phyloP scores from a whole-genome alignment of 2,329 filamentous ascomycete genomes.

The Pestalotiopsis fici region DNA sequence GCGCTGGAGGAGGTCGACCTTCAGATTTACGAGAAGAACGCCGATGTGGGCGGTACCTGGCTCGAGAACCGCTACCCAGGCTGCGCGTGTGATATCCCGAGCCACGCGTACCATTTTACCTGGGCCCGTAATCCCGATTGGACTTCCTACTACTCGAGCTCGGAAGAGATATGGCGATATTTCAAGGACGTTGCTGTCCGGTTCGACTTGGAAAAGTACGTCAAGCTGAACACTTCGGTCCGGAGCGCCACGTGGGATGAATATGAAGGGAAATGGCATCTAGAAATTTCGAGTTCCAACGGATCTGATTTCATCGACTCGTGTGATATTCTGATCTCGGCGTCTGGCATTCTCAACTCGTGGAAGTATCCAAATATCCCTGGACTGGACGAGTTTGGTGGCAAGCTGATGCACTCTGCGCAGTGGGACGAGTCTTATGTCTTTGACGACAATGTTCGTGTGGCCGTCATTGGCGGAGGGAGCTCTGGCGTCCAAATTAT shows the following conservation, averaged over 20 bases:
- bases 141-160: background rate
- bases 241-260: background rate
- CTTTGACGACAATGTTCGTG: background rate
- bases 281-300: background rate
- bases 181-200: background rate
- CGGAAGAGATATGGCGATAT: background rate
- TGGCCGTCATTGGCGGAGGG: background rate
- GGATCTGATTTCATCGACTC: background rate
- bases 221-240: background rate
- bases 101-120: background rate
- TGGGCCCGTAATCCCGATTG: background rate
- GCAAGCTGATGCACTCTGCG: background rate
- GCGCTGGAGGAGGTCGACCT: background rate
- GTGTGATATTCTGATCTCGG: background rate
- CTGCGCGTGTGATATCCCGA: conserved; percentile 1
- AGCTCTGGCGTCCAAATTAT: background rate
- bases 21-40: conserved; percentile 6
- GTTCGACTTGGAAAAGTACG: background rate
- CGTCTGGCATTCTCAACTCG: background rate
- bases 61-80: conserved; percentile 2
- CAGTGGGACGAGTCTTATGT: background rate
- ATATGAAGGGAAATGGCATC: background rate
- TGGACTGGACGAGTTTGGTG: background rate
- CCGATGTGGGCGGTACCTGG: conserved; percentile 3
- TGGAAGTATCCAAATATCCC: background rate